Base-by-base conservation (phyloP, 441 rosid genomes). In the Biscutella laevigata region DNA sequence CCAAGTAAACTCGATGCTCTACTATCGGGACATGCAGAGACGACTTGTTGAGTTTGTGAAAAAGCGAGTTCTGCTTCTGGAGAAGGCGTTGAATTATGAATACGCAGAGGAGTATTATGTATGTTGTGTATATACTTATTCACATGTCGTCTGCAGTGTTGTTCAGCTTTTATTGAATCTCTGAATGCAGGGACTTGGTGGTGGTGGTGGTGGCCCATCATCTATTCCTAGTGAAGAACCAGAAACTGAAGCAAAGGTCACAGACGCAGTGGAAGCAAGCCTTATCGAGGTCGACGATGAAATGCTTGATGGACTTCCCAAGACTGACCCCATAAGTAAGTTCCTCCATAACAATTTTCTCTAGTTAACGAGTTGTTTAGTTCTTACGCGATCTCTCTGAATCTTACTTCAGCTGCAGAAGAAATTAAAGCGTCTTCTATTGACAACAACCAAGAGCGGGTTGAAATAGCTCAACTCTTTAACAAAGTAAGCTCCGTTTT, bases 41-140 rank as follows among this genome's bases (percentile, higher is more conserved):
- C 69, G 74, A 15, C 74, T 75, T 56, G 80, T 72, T 28, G 88
- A 85, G 62, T 81, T 69, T 69, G 67, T 92, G 65, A 79, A 77
- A 78, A 79, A 69, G 57, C 74, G 99, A 57, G 83, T 81, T 59
- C 69, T 72, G 0, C 75, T 74, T 37, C 64, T 92, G 72, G 92
- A 79, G 64, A 69, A 61, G 43, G 94, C 80, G 19, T 66, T 88
- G 3, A 68, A 55, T 6, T 76, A 78, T 2, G 97, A 88, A 73
- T 70, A 57, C 50, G 76, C 68, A 49, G 74, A 74, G 57, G 72
- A 57, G 42, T 67, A 54, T 56, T 59, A 28, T 14, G 98, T 92
- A 76, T 69, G 95, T 77, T 50, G 35, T 40, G 35, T n/a, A n/a
- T n/a, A n/a, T n/a, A n/a, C n/a, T n/a, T 26, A 27, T 50, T 51